Conservation (phyloP, 257 asterid species). For the Solanum microdontum region DNA sequence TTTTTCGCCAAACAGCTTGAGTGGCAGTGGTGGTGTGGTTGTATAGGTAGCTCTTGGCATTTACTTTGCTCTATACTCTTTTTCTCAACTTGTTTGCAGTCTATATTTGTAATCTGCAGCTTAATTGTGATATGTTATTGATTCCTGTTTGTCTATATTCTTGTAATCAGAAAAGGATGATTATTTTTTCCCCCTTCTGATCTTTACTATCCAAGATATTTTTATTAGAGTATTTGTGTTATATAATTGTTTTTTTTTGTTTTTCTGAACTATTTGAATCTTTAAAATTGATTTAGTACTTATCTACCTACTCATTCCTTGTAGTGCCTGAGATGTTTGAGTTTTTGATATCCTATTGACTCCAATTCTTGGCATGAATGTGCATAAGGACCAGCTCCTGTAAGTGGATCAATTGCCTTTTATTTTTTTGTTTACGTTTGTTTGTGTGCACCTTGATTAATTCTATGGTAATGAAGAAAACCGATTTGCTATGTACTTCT, state of each 20-base stretch:
- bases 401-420: background rate
- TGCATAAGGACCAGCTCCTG: background rate
- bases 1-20: conserved; percentile 31
- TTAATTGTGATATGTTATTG: conserved; percentile 53
- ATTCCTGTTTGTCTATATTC: conserved; percentile 64
- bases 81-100: conserved; percentile 41
- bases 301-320: background rate
- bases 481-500: background rate
- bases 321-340: background rate
- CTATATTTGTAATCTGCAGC: conserved; percentile 70
- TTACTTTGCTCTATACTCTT: conserved; percentile 25
- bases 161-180: conserved; percentile 22
- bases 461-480: background rate
- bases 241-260: background rate
- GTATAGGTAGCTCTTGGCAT: conserved; percentile 68
- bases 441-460: background rate
- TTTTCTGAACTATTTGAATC: background rate
- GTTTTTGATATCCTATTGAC: background rate
- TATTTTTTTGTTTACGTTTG: background rate
- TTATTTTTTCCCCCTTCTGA: background rate
- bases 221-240: background rate
- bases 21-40: conserved; percentile 50
- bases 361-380: background rate
- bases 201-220: background rate
- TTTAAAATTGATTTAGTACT: background rate